Conservation (phyloP, 148 eudicot genomes). For the Pouteria glomerata region DNA sequence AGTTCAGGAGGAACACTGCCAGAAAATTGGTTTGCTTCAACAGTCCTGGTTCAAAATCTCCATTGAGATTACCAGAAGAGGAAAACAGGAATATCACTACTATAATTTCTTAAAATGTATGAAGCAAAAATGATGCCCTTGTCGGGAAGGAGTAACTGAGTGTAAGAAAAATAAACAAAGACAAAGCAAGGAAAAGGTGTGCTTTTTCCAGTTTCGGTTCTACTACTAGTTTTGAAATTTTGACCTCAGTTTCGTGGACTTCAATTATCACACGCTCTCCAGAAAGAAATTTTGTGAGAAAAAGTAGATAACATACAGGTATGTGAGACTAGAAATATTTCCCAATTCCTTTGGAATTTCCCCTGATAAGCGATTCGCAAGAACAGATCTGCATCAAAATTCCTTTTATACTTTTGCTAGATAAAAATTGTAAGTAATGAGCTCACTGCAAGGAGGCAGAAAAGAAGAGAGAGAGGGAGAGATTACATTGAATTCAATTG, state of each 20-base stretch:
- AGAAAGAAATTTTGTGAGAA: background rate
- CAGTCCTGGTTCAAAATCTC: conserved; percentile 31
- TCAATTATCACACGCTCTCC: background rate
- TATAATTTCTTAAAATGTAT: background rate
- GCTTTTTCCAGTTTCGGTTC: conserved; percentile 6
- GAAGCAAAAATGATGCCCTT: background rate
- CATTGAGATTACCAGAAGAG: conserved; percentile 6
- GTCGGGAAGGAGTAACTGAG: background rate
- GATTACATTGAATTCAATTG: conserved; percentile 49
- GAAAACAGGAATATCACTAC: background rate
- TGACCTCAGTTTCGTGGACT: background rate
- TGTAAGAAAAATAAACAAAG: background rate
- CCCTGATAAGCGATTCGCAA: conserved; percentile 67
- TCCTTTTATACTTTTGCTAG: conserved; percentile 7
- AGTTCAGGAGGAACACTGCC: conserved; percentile 54
- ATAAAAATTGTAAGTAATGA: background rate
- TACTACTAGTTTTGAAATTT: background rate
- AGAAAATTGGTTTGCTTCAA: conserved; percentile 59
- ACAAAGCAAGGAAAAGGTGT: background rate
- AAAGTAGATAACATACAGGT: conserved; percentile 41
- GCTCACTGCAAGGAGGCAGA: background rate
- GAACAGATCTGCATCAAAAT: conserved; percentile 53
- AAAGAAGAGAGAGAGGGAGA: background rate
- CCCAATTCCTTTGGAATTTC: conserved; percentile 56
- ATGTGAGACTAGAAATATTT: conserved; percentile 49